These are phyloP conservation scores for Coffea humblotiana DNA, from an alignment of 305 asterid species.

Conservation along the genomic window DNA sequence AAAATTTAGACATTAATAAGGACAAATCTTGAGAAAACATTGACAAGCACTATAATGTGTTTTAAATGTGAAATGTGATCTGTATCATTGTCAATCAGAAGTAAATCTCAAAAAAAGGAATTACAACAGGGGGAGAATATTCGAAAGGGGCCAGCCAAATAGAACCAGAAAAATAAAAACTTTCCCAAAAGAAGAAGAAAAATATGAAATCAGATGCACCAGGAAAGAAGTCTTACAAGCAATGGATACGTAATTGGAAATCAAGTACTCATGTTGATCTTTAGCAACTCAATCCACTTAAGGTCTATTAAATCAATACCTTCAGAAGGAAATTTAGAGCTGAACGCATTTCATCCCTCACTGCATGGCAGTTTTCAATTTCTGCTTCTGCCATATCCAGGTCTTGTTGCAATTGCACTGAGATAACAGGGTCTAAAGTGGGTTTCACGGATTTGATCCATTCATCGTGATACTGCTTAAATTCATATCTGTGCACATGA, in stretches of 20 bases:
- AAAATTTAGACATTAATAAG: neutral
- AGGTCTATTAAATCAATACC: constrained; percentile 39
- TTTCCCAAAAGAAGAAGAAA: neutral
- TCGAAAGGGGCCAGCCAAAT: neutral
- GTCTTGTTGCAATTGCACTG: constrained; percentile 45
- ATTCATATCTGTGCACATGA: constrained; percentile 64
- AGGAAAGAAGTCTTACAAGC: neutral
- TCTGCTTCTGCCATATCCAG: constrained; percentile 47
- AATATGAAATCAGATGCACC: neutral
- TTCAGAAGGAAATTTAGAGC: constrained; percentile 74
- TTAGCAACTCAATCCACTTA: constrained; percentile 8
- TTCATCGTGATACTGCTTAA: constrained; percentile 67
- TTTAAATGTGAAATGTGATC: neutral
- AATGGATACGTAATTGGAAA: neutral
- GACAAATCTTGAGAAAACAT: neutral
- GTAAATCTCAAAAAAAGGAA: neutral
- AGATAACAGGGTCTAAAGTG: constrained; percentile 60
- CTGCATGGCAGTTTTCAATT: constrained; percentile 55
- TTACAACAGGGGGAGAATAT: neutral
- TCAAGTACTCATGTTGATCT: neutral
- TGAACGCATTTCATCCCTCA: constrained; percentile 72
- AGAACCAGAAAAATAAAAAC: neutral
- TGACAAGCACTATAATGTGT: neutral
- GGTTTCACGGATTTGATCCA: constrained; percentile 82
- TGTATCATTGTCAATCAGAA: neutral